These are phyloP conservation scores for Xenoacremonium recifei DNA, from an alignment of 2,329 filamentous ascomycete species.

Conservation along the genomic window DNA sequence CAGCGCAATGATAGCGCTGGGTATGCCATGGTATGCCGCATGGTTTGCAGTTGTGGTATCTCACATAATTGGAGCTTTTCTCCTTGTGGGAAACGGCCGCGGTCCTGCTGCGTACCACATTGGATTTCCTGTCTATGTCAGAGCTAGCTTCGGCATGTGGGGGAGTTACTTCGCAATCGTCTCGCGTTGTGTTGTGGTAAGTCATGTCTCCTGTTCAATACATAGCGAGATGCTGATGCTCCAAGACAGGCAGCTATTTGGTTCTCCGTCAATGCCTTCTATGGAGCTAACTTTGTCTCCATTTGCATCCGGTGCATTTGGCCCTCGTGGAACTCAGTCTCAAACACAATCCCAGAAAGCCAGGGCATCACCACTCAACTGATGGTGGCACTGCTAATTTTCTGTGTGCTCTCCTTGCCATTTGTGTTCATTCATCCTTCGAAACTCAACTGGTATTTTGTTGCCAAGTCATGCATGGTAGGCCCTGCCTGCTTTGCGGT, in stretches of 20 bases:
- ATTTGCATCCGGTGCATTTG: not conserved
- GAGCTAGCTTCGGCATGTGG: not conserved
- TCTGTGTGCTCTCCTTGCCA: not conserved
- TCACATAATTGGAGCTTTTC: too few species aligned
- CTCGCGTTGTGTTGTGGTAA: not conserved
- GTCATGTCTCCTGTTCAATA: too few species aligned
- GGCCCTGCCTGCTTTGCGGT: not conserved
- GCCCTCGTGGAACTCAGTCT: not conserved
- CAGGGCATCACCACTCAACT: not conserved
- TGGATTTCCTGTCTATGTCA: not conserved
- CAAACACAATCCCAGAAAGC: not conserved
- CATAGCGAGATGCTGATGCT: too few species aligned
- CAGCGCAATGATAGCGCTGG: too few species aligned
- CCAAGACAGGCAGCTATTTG: too few species aligned
- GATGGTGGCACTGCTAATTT: not conserved
- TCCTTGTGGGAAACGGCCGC: too few species aligned
- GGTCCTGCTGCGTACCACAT: not conserved
- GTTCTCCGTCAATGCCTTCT: too few species aligned
- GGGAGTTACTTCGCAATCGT: not conserved
- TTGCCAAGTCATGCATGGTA: not conserved
- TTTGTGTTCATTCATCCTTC: not conserved
- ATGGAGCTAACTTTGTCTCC: not conserved
- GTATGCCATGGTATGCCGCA: too few species aligned
- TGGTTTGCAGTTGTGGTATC: too few species aligned
- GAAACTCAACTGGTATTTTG: not conserved